These are phyloP conservation scores for Aspergillus brasiliensis DNA, from an alignment of 2,329 filamentous ascomycete species.

Conservation along the genomic window DNA sequence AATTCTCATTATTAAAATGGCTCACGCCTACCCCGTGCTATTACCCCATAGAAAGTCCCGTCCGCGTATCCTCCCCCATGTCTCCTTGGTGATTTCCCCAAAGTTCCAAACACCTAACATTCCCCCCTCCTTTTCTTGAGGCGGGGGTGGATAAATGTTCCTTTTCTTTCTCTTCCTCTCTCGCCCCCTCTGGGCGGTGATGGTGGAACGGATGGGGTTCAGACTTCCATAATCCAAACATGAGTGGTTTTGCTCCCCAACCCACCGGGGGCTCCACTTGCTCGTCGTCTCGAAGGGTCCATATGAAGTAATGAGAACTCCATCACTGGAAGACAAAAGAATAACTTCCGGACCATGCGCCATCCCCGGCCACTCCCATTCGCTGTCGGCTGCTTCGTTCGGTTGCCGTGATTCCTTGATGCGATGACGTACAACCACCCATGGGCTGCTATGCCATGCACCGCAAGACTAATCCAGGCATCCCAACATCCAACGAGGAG, in stretches of 20 bases:
- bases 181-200: background rate
- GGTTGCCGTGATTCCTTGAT: background rate
- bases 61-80: background rate
- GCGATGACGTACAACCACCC: conserved; percentile 2
- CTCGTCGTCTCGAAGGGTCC: conserved; percentile 7
- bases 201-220: background rate
- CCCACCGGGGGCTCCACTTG: conserved; percentile 1
- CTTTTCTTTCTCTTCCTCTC: background rate
- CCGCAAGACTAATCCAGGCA: background rate
- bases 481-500: background rate
- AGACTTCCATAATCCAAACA: background rate
- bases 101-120: background rate
- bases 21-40: conserved; percentile 14
- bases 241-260: background rate
- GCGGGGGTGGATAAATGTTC: background rate
- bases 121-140: background rate
- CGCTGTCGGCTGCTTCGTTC: background rate
- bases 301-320: conserved; percentile 17
- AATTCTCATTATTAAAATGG: conserved; percentile 23
- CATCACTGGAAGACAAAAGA: background rate
- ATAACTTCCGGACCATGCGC: background rate
- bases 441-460: background rate
- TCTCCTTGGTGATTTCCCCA: conserved; percentile 7
- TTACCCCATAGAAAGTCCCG: conserved; percentile 20
- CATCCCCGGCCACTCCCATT: background rate